Conservation (phyloP, 805 yeast genomes). For the Vanderwaltozyma polyspora region DNA sequence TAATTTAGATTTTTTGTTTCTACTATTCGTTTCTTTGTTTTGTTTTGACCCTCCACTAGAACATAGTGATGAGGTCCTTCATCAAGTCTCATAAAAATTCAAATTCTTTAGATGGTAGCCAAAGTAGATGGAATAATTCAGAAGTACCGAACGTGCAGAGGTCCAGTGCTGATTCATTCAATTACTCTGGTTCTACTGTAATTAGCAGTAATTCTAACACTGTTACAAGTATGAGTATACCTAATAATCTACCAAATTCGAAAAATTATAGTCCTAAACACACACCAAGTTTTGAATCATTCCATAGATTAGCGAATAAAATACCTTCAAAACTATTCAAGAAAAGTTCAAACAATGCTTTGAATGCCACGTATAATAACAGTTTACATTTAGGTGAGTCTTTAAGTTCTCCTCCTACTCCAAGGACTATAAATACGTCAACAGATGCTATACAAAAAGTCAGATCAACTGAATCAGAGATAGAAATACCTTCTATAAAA, state of each 20-base stretch:
- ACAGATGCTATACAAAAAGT: not conserved
- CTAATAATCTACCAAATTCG: not conserved
- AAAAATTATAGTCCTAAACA: conserved; percentile 5
- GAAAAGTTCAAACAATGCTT: conserved; percentile 8
- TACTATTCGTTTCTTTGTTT: no score
- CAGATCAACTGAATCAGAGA: not conserved
- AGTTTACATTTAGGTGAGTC: not conserved
- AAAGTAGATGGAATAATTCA: conserved; percentile 3
- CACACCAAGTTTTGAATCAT: conserved; percentile 20
- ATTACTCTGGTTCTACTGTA: not conserved
- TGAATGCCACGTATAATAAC: not conserved
- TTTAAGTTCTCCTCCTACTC: not conserved
- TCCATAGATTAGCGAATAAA: conserved; percentile 20
- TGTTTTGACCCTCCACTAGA: no score
- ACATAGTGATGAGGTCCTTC: conserved; percentile 27
- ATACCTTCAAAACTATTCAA: conserved; percentile 22
- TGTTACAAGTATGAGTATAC: not conserved
- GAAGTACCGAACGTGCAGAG: conserved; percentile 5
- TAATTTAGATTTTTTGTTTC: no score
- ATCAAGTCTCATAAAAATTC: conserved; percentile 31
- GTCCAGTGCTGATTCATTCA: conserved; percentile 8
- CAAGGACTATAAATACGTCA: not conserved
- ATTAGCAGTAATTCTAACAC: not conserved
- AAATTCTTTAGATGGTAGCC: conserved; percentile 22
- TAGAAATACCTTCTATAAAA: conserved; percentile 27